Conservation (phyloP, 495 filamentous ascomycete genomes). For the Annulohypoxylon maeteangense region DNA sequence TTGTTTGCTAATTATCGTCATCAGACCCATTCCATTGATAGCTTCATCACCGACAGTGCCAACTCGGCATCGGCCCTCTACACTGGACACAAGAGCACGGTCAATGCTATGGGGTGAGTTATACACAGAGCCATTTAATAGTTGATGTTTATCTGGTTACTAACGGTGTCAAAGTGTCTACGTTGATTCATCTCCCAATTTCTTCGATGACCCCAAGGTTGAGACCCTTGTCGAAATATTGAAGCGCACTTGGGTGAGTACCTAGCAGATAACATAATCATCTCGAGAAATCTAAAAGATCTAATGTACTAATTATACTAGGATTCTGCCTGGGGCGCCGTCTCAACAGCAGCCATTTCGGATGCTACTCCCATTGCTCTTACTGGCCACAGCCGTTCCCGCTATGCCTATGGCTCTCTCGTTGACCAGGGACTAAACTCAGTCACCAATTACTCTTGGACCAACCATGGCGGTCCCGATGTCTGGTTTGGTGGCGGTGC, state of each 20-base stretch:
- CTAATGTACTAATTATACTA: constrained; percentile 12
- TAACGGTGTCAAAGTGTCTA: constrained; percentile 63
- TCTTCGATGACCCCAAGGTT: constrained; percentile 79
- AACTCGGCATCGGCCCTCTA: constrained; percentile 81
- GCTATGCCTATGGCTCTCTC: constrained; percentile 69
- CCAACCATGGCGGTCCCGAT: constrained; percentile 71
- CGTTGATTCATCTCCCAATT: constrained; percentile 70
- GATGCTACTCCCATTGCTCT: constrained; percentile 79
- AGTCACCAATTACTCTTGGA: constrained; percentile 74
- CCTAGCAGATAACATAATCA: too few species aligned
- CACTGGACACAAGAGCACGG: constrained; percentile 77
- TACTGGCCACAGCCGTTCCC: constrained; percentile 71
- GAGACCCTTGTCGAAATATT: constrained; percentile 81
- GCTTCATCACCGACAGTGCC: constrained; percentile 80
- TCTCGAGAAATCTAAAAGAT: too few species aligned
- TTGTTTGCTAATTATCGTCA: constrained; percentile 30
- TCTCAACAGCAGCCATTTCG: constrained; percentile 75
- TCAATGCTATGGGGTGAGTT: constrained; percentile 71
- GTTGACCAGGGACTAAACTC: constrained; percentile 70
- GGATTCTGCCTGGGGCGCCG: constrained; percentile 62
- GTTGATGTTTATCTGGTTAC: not conserved
- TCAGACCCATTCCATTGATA: constrained; percentile 74
- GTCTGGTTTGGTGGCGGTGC: constrained; percentile 79
- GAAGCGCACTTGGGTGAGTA: constrained; percentile 66
- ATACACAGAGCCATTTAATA: not conserved